A percentile compares a stretch with the other conserved stretches of the same genome.
Conservation (phyloP, 2,329 filamentous ascomycete species). For the Aureobasidium leucospermi region DNA sequence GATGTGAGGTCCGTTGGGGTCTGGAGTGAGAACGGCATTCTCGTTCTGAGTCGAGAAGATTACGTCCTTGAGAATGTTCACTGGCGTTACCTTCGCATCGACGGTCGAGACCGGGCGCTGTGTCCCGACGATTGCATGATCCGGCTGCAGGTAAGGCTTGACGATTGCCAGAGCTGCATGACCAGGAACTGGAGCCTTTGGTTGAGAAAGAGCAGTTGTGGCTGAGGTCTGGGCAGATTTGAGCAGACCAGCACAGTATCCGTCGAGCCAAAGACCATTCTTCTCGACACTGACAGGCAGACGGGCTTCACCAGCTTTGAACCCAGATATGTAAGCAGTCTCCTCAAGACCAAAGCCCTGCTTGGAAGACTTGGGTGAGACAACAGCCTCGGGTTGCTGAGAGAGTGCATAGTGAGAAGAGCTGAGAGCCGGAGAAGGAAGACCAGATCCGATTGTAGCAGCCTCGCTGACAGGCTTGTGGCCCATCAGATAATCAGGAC, state of each 20-base stretch:
- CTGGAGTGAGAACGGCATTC: conserved; percentile 26
- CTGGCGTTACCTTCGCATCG: conserved; percentile 19
- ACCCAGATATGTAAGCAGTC: conserved; percentile 26
- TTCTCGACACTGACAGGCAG: conserved; percentile 21
- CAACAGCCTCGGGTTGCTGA: neutral
- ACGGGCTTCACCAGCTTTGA: conserved; percentile 26
- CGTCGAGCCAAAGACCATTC: conserved; percentile 24
- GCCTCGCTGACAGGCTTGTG: conserved; percentile 9
- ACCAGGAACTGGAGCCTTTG: neutral
- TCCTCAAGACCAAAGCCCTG: neutral
- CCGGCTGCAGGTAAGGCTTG: neutral
- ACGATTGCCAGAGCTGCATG: neutral
- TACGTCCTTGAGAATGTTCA: conserved; percentile 27
- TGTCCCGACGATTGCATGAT: neutral
- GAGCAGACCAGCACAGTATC: conserved; percentile 28
- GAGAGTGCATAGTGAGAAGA: neutral
- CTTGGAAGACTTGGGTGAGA: neutral
- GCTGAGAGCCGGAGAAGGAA: neutral
- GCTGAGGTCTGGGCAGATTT: conserved; percentile 17
- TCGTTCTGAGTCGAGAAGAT: conserved; percentile 27
- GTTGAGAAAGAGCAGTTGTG: neutral
- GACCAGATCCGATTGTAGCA: neutral
- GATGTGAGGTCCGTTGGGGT: conserved; percentile 22
- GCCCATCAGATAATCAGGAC: conserved; percentile 1
- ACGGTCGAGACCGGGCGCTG: conserved; percentile 14